These are phyloP conservation scores for Lepidium didymum DNA, from an alignment of 345 rosid genomes.

Conservation along the genomic window DNA sequence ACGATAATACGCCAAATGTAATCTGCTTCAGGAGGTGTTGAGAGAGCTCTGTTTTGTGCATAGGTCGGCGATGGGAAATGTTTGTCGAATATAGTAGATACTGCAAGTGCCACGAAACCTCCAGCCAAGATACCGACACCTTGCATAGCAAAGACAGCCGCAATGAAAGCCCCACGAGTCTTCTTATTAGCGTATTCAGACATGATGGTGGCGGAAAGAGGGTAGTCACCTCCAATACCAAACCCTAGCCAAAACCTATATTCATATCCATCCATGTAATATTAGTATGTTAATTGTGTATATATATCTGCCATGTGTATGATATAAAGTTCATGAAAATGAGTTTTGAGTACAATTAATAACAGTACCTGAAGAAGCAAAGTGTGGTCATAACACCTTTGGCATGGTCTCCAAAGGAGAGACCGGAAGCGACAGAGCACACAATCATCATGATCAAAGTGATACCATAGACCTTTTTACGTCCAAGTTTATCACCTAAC, in stretches of 20 bases:
- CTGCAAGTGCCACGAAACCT: conserved; percentile 43
- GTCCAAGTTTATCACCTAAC: conserved; percentile 52
- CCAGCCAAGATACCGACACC: conserved; percentile 70
- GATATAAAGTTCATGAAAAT: too few relatives aligned
- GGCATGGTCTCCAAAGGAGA: conserved; percentile 37
- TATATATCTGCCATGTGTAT: too few relatives aligned
- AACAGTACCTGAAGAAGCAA: conserved; percentile 43
- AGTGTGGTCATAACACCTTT: conserved; percentile 43
- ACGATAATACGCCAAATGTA: conserved; percentile 52
- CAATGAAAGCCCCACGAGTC: conserved; percentile 77
- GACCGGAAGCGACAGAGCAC: conserved; percentile 44
- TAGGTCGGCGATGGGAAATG: conserved; percentile 38
- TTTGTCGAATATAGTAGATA: conserved; percentile 31
- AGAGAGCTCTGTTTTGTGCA: conserved; percentile 25
- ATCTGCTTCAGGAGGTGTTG: conserved; percentile 56
- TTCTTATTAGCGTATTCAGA: conserved; percentile 71
- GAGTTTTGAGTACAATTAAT: too few relatives aligned
- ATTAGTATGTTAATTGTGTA: too few relatives aligned
- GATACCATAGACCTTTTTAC: conserved; percentile 46
- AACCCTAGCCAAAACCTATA: not conserved
- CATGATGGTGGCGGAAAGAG: conserved; percentile 74
- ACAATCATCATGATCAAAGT: conserved; percentile 50
- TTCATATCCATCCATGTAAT: not conserved
- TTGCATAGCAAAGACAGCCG: conserved; percentile 80
- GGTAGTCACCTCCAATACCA: conserved; percentile 83